phyloP scores from a whole-genome alignment of 2,329 filamentous ascomycete species.

The Dactylellina cionopaga region DNA sequence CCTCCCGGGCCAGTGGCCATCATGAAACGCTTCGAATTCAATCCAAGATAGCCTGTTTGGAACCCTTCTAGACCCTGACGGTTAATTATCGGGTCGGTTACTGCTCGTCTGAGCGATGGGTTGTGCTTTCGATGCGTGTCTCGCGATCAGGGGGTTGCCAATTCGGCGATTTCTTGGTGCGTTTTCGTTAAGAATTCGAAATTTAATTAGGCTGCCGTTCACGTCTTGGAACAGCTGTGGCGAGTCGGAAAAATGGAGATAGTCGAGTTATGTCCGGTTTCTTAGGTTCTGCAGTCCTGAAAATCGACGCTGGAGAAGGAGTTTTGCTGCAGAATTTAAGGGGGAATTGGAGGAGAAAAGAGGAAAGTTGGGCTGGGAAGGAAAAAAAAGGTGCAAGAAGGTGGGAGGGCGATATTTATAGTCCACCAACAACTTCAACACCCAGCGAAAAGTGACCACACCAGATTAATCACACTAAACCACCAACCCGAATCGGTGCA shows the following conservation, averaged over 20 bases:
- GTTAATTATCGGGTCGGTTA: not conserved
- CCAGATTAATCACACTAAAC: slow-evolving; percentile 15
- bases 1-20: slow-evolving; percentile 53
- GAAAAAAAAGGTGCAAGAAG: slow-evolving; percentile 22
- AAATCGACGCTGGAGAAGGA: not conserved
- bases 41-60: slow-evolving; percentile 38
- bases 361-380: slow-evolving; percentile 34
- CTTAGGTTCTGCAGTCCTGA: not conserved
- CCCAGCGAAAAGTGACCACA: slow-evolving; percentile 28
- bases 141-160: slow-evolving; percentile 45
- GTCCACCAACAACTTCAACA: slow-evolving; percentile 30
- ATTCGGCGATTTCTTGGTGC: slow-evolving; percentile 31
- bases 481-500: slow-evolving; percentile 29
- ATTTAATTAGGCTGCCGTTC: too few relatives aligned
- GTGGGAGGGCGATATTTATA: slow-evolving; percentile 51
- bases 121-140: slow-evolving; percentile 19
- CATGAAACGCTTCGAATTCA: slow-evolving; percentile 28
- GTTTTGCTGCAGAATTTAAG: slow-evolving; percentile 21
- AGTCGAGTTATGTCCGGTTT: not conserved
- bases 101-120: slow-evolving; percentile 12
- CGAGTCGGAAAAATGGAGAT: slow-evolving; percentile 9
- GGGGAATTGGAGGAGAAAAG: slow-evolving; percentile 16
- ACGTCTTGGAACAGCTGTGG: not conserved
- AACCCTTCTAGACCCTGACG: not conserved
- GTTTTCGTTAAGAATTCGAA: too few relatives aligned